These are phyloP conservation scores for Laguncularia racemosa DNA, from an alignment of 345 rosid species.

Conservation along the genomic window DNA sequence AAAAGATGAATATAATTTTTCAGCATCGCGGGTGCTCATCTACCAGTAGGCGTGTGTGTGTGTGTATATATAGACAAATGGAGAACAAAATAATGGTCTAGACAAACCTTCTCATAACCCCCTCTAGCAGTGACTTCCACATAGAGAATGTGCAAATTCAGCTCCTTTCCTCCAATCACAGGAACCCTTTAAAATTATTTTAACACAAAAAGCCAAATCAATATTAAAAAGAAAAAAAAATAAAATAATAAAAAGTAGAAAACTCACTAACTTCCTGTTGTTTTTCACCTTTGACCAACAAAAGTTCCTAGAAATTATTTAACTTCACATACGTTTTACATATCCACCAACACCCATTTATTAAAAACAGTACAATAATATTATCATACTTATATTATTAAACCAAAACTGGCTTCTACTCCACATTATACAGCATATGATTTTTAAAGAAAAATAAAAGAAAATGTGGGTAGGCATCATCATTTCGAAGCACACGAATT, in stretches of 20 bases:
- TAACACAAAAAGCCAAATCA: neutral
- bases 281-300: too few relatives aligned
- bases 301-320: too few relatives aligned
- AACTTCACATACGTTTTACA: too few relatives aligned
- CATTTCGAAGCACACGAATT: neutral
- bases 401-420: too few relatives aligned
- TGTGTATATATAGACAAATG: neutral
- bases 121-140: constrained; percentile 80
- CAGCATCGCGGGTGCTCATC: too few relatives aligned
- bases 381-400: too few relatives aligned
- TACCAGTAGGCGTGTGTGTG: too few relatives aligned
- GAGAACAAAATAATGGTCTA: neutral
- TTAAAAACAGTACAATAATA: too few relatives aligned
- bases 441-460: neutral
- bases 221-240: neutral
- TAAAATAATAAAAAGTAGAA: neutral
- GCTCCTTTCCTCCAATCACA: constrained; percentile 96
- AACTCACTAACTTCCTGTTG: too few relatives aligned
- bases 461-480: neutral
- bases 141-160: constrained; percentile 84
- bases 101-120: constrained; percentile 77
- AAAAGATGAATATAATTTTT: too few relatives aligned
- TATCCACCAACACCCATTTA: too few relatives aligned
- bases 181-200: constrained; percentile 56
- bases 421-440: too few relatives aligned